These are phyloP conservation scores for Crithidia brevicula DNA, from an alignment of 208 protist species.

Conservation along the genomic window DNA sequence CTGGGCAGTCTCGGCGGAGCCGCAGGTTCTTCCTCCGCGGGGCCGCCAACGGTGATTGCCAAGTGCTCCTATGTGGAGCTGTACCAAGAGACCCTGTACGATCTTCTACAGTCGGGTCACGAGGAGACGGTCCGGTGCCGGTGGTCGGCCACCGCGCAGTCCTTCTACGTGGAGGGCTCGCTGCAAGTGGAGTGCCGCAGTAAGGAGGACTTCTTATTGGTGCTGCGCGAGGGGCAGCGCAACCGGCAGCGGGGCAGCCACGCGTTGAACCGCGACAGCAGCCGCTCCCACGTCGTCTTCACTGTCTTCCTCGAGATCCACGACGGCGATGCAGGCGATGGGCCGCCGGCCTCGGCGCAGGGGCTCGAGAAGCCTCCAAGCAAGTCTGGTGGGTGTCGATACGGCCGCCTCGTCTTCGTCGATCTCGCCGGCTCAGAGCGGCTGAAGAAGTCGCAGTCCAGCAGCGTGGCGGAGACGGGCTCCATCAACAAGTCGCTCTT, in stretches of 20 bases:
- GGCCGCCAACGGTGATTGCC: conserved; percentile 16
- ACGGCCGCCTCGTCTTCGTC: conserved; percentile 91
- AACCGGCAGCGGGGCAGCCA: conserved; percentile 79
- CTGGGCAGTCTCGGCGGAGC: neutral
- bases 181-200: conserved; percentile 80
- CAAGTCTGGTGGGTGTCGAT: conserved; percentile 7
- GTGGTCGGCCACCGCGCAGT: conserved; percentile 65
- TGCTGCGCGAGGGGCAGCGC: conserved; percentile 83
- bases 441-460: conserved; percentile 81
- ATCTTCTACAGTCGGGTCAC: conserved; percentile 72
- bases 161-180: conserved; percentile 88
- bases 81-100: conserved; percentile 88
- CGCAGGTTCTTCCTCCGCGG: neutral
- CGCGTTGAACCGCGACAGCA: conserved; percentile 88
- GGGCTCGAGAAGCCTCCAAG: neutral
- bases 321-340: conserved; percentile 8
- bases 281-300: conserved; percentile 92
- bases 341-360: neutral
- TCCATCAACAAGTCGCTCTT: conserved; percentile 92
- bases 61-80: conserved; percentile 85
- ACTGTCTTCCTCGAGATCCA: conserved; percentile 74
- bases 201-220: conserved; percentile 75
- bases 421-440: conserved; percentile 95
- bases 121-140: conserved; percentile 57
- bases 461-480: conserved; percentile 68